Evolutionary conservation across 2,329 filamentous ascomycete species (phyloP).

Genomic region (Penicillium glabrum): DNA sequence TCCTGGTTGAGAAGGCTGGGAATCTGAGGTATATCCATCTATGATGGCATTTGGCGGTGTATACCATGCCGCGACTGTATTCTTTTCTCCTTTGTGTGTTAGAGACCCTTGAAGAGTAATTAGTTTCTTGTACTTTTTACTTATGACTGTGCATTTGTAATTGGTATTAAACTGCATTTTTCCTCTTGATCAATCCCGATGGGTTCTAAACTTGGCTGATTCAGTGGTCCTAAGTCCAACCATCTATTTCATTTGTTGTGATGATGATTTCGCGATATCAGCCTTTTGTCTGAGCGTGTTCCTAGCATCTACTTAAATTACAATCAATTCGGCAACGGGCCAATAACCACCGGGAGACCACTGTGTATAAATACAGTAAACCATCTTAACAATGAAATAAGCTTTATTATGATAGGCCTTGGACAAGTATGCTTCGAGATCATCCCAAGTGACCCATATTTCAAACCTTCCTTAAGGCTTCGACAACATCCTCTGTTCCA

Average conservation of each 20-base stretch:
- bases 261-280: too few species aligned
- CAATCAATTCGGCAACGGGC: too few species aligned
- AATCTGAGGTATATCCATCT: slow-evolving; percentile 21
- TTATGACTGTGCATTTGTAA: slow-evolving; percentile 3
- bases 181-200: background rate
- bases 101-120: slow-evolving; percentile 37
- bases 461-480: slow-evolving; percentile 19
- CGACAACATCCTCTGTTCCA: slow-evolving; percentile 38
- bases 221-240: background rate
- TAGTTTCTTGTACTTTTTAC: slow-evolving; percentile 32
- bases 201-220: background rate
- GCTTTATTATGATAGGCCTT: too few species aligned
- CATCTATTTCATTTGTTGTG: background rate
- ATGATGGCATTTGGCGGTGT: slow-evolving; percentile 18
- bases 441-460: background rate
- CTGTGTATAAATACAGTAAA: too few species aligned
- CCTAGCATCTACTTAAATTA: too few species aligned
- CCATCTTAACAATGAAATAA: too few species aligned
- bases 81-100: slow-evolving; percentile 34
- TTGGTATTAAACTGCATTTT: background rate
- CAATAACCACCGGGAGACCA: too few species aligned
- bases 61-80: slow-evolving; percentile 27
- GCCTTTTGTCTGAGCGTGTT: too few species aligned
- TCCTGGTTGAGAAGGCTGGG: slow-evolving; percentile 16
- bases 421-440: background rate